These are phyloP conservation scores for Taiozyma sp. DNA, from an alignment of 1,139 yeast species.

Conservation along the genomic window DNA sequence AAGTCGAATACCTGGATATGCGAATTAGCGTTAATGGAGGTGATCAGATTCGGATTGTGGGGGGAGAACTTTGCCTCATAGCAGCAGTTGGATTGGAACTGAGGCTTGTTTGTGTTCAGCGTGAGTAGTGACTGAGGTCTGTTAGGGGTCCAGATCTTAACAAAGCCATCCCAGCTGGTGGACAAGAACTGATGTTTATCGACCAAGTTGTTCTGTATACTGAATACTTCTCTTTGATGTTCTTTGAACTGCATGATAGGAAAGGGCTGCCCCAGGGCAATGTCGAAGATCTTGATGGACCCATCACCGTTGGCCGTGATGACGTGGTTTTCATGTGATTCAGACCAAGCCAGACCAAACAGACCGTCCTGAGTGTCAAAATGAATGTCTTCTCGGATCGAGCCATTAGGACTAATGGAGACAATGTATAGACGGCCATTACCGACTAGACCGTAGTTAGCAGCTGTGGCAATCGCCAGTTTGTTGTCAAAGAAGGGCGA, in stretches of 20 bases:
- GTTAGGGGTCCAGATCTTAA: conserved; percentile 69
- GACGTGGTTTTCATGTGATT: conserved; percentile 81
- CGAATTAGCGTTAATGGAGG: conserved; percentile 80
- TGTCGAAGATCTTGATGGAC: conserved; percentile 74
- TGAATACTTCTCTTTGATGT: conserved; percentile 82
- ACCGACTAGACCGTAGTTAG: conserved; percentile 93
- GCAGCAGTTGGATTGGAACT: conserved; percentile 43
- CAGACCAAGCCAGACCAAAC: conserved; percentile 89
- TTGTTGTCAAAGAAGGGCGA: conserved; percentile 91
- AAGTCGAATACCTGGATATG: conserved; percentile 81
- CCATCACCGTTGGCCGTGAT: conserved; percentile 90
- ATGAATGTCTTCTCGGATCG: conserved; percentile 45
- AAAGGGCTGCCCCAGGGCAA: conserved; percentile 49
- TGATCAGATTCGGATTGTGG: conserved; percentile 66
- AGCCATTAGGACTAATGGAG: conserved; percentile 64
- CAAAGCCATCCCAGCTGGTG: conserved; percentile 89
- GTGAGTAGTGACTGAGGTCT: conserved; percentile 59
- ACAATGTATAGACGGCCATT: conserved; percentile 78
- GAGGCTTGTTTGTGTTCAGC: conserved; percentile 29
- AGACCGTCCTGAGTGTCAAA: conserved; percentile 95
- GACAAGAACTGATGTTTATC: conserved; percentile 71
- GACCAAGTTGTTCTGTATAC: conserved; percentile 81
- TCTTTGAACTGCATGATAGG: conserved; percentile 79
- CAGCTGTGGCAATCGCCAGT: conserved; percentile 84
- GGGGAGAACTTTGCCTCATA: conserved; percentile 86